phyloP scores from a whole-genome alignment of 257 asterid species.

The Jacaranda mimosifolia region DNA sequence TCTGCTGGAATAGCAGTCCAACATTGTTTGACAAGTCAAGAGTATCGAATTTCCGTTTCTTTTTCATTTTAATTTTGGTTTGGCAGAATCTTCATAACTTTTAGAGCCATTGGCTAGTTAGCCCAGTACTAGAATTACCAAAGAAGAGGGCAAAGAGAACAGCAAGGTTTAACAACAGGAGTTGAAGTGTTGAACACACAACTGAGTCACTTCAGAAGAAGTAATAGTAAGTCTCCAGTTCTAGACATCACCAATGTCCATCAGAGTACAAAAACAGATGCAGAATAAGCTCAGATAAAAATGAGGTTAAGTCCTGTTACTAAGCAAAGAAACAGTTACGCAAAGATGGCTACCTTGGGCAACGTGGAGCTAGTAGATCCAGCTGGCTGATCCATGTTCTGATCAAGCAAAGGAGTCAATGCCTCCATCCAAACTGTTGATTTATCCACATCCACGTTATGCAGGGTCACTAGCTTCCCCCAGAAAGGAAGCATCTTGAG shows the following conservation, averaged over 20 bases:
- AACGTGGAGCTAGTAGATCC: slow-evolving; percentile 45
- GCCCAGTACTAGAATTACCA: neutral
- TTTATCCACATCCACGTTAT: slow-evolving; percentile 41
- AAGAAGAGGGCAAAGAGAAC: neutral
- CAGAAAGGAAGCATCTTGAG: slow-evolving; percentile 25
- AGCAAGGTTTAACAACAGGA: neutral
- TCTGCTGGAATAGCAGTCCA: neutral
- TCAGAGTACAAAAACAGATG: slow-evolving; percentile 18
- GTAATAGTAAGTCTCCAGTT: no score
- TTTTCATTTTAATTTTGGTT: neutral
- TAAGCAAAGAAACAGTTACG: slow-evolving; percentile 12
- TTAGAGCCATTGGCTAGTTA: neutral
- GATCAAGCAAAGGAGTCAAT: slow-evolving; percentile 32
- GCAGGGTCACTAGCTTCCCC: slow-evolving; percentile 39
- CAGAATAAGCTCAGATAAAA: slow-evolving; percentile 11
- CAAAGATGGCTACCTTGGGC: slow-evolving; percentile 45
- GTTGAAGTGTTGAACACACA: neutral
- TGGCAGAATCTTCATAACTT: slow-evolving; percentile 3
- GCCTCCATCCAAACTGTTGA: slow-evolving; percentile 42
- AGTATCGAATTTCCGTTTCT: neutral
- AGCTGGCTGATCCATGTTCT: slow-evolving; percentile 29
- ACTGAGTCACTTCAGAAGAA: neutral
- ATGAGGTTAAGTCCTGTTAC: neutral
- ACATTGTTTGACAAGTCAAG: neutral
- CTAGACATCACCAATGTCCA: no score